Evolutionary conservation across 345 rosid genomes (phyloP), one percentile per base, ranked within the genome.

Genomic region (Microcos paniculata): DNA sequence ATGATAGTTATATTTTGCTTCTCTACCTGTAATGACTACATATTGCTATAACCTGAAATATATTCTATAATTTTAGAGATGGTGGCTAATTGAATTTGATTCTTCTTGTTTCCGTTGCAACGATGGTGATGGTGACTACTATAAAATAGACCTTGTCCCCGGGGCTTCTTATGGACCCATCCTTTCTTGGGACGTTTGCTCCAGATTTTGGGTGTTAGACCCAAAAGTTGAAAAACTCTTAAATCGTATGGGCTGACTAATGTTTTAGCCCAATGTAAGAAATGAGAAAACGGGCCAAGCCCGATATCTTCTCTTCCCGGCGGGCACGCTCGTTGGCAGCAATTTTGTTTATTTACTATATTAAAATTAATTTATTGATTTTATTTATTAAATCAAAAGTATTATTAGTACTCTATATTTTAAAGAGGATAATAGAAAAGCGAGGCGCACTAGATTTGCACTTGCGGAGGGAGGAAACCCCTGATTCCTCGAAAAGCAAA

Each of bases 1-100:
- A 11, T 49, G 57, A 68, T 48, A 53, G 59, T 49, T 70, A 70
- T 69, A 68, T 28, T 49, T 26, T 68, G 43, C 18, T 16, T 51
- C 26, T 31, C 19, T 48, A 48, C 69, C 7, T 63, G 69, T 63
- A 16, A 62, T 38, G 49, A 38, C 28, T 63, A 19, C 46, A 35
- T 63, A 63, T 57, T 13, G 15, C 4, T 15, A n/a, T n/a, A n/a
- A n/a, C 40, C 40, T 35, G 40, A 7, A 35, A 35, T 35, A 35
- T 35, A n/a, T 35, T 35, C 40, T 35, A 35, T 35, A 35, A 35
- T 3, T 35, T 35, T 35, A 35, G 4, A 35, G 40, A 35, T 35
- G 2, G 4, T 35, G 40, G 40, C 6, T 35, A 35, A 3, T 35
- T 35, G 40, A 35, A 35, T 35, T 35, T 35, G 40, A 35, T 35